These are phyloP conservation scores for Cladophialophora psammophila DNA, from an alignment of 2,329 filamentous ascomycete genomes.

Conservation along the genomic window DNA sequence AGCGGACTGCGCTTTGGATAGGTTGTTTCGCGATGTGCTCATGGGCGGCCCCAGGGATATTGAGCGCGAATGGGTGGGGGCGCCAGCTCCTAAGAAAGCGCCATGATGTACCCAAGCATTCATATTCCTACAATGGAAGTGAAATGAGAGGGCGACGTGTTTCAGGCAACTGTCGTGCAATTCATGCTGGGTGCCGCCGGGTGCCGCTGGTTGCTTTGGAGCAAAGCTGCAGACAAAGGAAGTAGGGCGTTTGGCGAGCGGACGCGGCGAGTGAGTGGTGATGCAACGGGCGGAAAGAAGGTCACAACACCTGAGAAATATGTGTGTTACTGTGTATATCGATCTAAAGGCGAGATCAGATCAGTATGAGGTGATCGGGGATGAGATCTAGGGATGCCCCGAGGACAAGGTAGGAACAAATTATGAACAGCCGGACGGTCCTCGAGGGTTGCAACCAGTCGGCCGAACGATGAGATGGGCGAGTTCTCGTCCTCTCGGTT, in stretches of 20 bases:
- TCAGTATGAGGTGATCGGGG: neutral
- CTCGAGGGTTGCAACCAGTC: conserved; percentile 3
- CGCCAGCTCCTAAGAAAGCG: conserved; percentile 33
- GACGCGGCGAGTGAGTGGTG: conserved; percentile 4
- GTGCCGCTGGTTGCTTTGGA: conserved; percentile 11
- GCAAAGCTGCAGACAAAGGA: conserved; percentile 12
- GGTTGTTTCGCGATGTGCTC: conserved; percentile 31
- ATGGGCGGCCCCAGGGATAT: conserved; percentile 35
- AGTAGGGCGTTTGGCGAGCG: conserved; percentile 6
- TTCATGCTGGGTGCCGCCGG: conserved; percentile 28
- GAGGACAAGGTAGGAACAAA: conserved; percentile 14
- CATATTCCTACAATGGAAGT: conserved; percentile 16
- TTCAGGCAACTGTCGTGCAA: conserved; percentile 34
- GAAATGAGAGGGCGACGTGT: conserved; percentile 7
- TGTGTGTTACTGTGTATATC: neutral
- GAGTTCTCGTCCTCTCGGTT: neutral
- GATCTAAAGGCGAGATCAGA: neutral
- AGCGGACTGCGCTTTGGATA: conserved; percentile 55
- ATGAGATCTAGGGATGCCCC: conserved; percentile 13
- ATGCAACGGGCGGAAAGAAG: neutral
- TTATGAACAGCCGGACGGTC: conserved; percentile 3
- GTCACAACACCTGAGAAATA: conserved; percentile 12
- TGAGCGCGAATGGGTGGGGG: conserved; percentile 33
- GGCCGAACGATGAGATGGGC: conserved; percentile 7
- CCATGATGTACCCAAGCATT: conserved; percentile 36